phyloP scores from a whole-genome alignment of 2,329 filamentous ascomycete genomes.

The Aspergillus persii region DNA sequence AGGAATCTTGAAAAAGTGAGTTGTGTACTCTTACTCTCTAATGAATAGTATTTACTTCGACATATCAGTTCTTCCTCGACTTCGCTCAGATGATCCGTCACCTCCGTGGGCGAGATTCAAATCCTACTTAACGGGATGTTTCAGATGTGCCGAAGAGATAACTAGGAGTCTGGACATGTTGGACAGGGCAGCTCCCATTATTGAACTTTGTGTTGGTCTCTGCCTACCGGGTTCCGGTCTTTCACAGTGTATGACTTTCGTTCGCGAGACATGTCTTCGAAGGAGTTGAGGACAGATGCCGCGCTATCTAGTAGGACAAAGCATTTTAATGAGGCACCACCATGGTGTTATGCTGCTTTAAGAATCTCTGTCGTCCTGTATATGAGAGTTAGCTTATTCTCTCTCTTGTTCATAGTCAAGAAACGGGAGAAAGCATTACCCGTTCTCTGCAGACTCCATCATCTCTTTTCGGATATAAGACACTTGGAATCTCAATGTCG shows the following conservation, averaged over 20 bases:
- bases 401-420: no score
- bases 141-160: no score
- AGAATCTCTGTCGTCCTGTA: conserved; percentile 18
- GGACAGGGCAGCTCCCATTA: no score
- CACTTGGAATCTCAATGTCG: conserved; percentile 56
- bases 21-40: no score
- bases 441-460: conserved; percentile 54
- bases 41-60: no score
- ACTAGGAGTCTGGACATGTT: no score
- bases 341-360: conserved; percentile 8
- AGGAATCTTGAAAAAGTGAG: no score
- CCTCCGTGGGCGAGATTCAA: no score
- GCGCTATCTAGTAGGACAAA: conserved; percentile 39
- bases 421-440: conserved; percentile 33
- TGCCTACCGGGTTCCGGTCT: conserved; percentile 18
- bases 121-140: no score
- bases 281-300: conserved; percentile 28
- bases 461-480: conserved; percentile 43
- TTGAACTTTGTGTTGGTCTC: no score
- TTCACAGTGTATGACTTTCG: conserved; percentile 25
- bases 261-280: conserved; percentile 16
- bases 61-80: no score
- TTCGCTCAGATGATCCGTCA: no score
- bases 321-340: conserved; percentile 12
- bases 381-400: conserved; percentile 22